phyloP scores from a whole-genome alignment of 768 basidiomycete genomes.

The Botryobasidium botryosum region DNA sequence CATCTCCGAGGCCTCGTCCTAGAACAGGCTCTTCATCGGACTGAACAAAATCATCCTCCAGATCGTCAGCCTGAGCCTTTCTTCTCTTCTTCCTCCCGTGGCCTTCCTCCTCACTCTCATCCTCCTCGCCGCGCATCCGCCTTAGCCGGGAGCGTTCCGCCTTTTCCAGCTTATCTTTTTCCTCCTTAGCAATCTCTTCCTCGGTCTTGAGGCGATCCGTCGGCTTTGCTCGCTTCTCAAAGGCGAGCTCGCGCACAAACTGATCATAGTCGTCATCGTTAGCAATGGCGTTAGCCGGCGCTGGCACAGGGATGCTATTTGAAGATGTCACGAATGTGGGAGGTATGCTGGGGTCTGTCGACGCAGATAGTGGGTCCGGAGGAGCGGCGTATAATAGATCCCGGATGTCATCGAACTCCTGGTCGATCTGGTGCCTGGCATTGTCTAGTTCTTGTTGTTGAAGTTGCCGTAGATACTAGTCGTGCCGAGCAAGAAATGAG shows the following conservation, averaged over 20 bases:
- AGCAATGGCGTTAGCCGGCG: constrained; percentile 14
- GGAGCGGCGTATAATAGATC: no score
- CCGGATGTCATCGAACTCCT: constrained; percentile 68
- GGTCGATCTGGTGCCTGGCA: constrained; percentile 74
- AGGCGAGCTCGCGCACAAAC: constrained; percentile 79
- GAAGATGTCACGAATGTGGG: no score
- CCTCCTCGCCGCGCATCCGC: constrained; percentile 74
- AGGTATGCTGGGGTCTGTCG: no score
- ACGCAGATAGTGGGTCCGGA: no score
- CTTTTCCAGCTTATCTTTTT: constrained; percentile 70
- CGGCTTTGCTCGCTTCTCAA: constrained; percentile 84
- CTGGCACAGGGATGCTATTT: no score
- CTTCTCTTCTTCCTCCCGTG: constrained; percentile 24
- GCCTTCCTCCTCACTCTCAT: constrained; percentile 44
- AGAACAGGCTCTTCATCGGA: constrained; percentile 23
- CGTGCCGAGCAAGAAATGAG: background rate
- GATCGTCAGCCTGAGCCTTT: constrained; percentile 19
- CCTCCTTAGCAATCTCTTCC: constrained; percentile 79
- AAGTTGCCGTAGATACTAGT: constrained; percentile 70
- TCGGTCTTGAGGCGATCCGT: constrained; percentile 95
- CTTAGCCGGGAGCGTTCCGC: constrained; percentile 61
- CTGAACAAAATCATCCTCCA: constrained; percentile 21
- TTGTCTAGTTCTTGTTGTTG: constrained; percentile 75
- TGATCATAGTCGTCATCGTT: constrained; percentile 71
- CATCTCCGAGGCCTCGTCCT: constrained; percentile 14